Percentiles rank a stretch among this genome's conserved stretches.
phyloP scores from a whole-genome alignment of 306 rosid genomes.

The Amphicarpaea edgeworthii region DNA sequence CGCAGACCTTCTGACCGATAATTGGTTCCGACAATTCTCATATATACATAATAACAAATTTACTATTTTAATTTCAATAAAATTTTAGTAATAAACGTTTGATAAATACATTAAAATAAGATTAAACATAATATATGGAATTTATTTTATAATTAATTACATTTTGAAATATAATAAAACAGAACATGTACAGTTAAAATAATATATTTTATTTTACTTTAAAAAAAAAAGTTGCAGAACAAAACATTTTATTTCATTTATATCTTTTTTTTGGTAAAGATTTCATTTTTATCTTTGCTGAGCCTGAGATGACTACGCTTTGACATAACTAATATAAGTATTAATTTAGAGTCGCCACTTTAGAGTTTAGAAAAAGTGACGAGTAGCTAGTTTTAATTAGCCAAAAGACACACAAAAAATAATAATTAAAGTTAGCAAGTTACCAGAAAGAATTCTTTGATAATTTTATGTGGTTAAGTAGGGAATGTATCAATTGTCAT shows the following conservation, averaged over 20 bases:
- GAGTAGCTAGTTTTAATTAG: neutral
- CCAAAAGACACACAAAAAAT: neutral
- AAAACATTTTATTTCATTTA: too few species aligned
- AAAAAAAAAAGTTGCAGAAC: too few species aligned
- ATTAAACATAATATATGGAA: neutral
- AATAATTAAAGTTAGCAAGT: neutral
- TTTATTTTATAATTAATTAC: neutral
- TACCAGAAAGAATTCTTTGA: neutral
- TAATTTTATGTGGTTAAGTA: neutral
- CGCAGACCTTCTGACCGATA: neutral
- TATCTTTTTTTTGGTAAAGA: too few species aligned
- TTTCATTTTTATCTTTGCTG: too few species aligned
- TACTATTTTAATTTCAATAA: neutral
- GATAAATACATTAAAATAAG: neutral
- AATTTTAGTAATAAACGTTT: neutral
- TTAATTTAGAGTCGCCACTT: neutral
- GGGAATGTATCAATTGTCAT: neutral
- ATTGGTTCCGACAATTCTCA: neutral
- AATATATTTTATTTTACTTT: too few species aligned
- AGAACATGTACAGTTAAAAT: neutral
- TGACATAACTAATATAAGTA: neutral
- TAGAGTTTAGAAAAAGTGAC: neutral
- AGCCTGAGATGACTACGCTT: neutral
- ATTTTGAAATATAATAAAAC: neutral
- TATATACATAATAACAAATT: too few species aligned